phyloP scores from a whole-genome alignment of 1,284 basidiomycete species.

The Naganishia liquefaciens region DNA sequence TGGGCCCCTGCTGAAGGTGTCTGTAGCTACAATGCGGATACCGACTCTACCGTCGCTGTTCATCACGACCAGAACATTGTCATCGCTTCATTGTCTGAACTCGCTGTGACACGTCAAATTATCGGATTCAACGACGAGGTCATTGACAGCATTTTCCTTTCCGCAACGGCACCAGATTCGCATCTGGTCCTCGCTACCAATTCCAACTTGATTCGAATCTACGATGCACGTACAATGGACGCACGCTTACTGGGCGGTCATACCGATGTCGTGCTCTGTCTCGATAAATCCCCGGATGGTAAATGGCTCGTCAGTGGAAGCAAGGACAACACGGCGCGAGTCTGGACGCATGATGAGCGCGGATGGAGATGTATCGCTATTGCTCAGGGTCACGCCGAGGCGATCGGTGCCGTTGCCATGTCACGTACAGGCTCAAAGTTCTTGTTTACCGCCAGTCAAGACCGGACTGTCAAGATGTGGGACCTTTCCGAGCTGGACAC shows the following conservation, averaged over 20 bases:
- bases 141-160: slow-evolving; percentile 80
- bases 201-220: slow-evolving; percentile 86
- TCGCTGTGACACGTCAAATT: slow-evolving; percentile 73
- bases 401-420: slow-evolving; percentile 85
- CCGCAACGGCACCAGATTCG: slow-evolving; percentile 53
- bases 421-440: slow-evolving; percentile 64
- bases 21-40: slow-evolving; percentile 67
- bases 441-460: slow-evolving; percentile 92
- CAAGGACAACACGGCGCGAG: slow-evolving; percentile 83
- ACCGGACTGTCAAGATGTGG: slow-evolving; percentile 98
- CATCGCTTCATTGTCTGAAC: slow-evolving; percentile 67
- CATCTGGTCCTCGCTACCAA: slow-evolving; percentile 94
- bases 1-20: neutral
- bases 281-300: slow-evolving; percentile 70
- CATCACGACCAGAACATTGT: slow-evolving; percentile 97
- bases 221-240: slow-evolving; percentile 70
- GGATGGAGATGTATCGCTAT: slow-evolving; percentile 77
- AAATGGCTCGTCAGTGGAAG: slow-evolving; percentile 81
- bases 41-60: slow-evolving; percentile 74
- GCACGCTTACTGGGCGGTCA: slow-evolving; percentile 83
- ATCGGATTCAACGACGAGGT: slow-evolving; percentile 99
- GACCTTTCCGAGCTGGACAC: slow-evolving; percentile 64
- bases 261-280: slow-evolving; percentile 83
- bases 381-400: slow-evolving; percentile 93
- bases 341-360: slow-evolving; percentile 67